Conservation (phyloP, 2,329 filamentous ascomycete genomes). For the Sphaerulina populicola region DNA sequence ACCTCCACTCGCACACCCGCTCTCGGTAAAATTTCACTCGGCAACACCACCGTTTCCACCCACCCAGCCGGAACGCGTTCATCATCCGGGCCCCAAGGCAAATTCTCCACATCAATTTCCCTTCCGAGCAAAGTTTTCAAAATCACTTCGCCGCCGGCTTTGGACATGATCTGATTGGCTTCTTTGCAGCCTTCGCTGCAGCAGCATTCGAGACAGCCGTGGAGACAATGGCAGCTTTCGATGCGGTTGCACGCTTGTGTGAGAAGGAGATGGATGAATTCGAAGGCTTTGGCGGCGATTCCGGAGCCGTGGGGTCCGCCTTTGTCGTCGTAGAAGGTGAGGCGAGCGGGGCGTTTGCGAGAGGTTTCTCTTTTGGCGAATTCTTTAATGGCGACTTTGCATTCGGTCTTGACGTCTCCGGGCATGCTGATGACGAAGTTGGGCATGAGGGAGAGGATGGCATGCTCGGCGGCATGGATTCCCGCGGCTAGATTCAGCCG, state of each 20-base stretch:
- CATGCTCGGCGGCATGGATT: conserved; percentile 92
- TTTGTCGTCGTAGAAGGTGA: conserved; percentile 94
- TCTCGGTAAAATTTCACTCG: conserved; percentile 54
- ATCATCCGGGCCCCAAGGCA: conserved; percentile 78
- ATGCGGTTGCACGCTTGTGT: conserved; percentile 68
- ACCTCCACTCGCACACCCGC: conserved; percentile 36
- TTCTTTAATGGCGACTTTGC: conserved; percentile 82
- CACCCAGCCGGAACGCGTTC: conserved; percentile 58
- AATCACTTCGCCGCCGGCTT: conserved; percentile 75
- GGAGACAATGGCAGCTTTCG: conserved; percentile 63
- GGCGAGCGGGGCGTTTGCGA: conserved; percentile 73
- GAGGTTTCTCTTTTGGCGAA: conserved; percentile 61
- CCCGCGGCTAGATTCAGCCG: conserved; percentile 75
- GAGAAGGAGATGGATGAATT: conserved; percentile 75
- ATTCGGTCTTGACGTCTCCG: conserved; percentile 88
- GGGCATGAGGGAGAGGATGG: conserved; percentile 75
- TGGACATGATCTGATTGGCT: conserved; percentile 86
- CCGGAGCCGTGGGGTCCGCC: conserved; percentile 76
- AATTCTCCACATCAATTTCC: conserved; percentile 70
- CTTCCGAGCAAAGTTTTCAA: conserved; percentile 65
- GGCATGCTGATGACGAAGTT: conserved; percentile 85
- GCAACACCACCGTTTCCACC: conserved; percentile 73
- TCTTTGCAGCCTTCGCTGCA: conserved; percentile 77
- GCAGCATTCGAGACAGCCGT: conserved; percentile 85
- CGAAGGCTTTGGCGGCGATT: conserved; percentile 86